These are phyloP conservation scores for Fusarium compactum DNA, from an alignment of 2,329 filamentous ascomycete species.

Conservation along the genomic window DNA sequence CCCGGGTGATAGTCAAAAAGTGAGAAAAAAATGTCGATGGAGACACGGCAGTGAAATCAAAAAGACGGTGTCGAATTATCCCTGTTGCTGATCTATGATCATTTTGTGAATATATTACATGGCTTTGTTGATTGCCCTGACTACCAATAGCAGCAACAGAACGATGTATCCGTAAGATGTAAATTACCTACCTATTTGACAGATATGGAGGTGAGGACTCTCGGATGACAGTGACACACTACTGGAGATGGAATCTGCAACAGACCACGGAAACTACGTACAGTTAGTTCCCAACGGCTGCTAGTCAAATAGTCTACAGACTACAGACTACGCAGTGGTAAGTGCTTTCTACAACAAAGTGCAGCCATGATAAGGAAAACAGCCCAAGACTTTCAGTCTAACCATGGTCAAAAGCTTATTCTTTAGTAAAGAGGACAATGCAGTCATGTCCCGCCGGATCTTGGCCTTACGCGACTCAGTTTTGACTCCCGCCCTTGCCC, in stretches of 20 bases:
- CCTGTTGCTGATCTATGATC: conserved; percentile 20
- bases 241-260: not conserved
- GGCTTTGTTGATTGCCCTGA: not conserved
- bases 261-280: not conserved
- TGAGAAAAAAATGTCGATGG: not conserved
- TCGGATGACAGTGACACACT: not conserved
- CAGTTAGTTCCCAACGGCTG: conserved; percentile 8
- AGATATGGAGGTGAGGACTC: not conserved
- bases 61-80: conserved; percentile 9
- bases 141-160: not conserved
- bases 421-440: not conserved
- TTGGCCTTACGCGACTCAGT: conserved; percentile 1
- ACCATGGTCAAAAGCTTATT: not conserved
- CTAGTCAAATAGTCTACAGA: conserved; percentile 6
- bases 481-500: not conserved
- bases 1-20: not conserved
- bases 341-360: not conserved
- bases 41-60: not conserved
- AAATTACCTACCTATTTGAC: not conserved
- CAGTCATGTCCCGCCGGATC: not conserved
- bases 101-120: not conserved
- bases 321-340: not conserved
- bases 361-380: not conserved
- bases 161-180: not conserved
- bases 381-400: not conserved